Base-by-base conservation (phyloP, 257 asterid species). In the Forsythia suspensa region DNA sequence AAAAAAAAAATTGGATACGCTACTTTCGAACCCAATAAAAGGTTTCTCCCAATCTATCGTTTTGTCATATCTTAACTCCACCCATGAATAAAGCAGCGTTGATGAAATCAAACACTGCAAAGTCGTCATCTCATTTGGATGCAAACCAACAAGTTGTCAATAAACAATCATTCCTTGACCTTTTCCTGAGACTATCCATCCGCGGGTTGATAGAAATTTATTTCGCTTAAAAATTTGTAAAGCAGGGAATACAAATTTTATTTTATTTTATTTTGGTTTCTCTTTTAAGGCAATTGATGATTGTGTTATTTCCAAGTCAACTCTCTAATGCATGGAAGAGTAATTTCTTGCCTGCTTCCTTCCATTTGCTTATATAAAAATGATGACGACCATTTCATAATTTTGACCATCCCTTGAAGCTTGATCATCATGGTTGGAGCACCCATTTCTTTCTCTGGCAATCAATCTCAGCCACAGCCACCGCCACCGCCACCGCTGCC, bases 401-500 rank as follows among this genome's bases (percentile, higher is more conserved):
- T 8, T 72, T 76, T 44, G 55, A 78, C 61, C 15, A 59, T 43
- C 36, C 21, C 38, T 2, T 10, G 18, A 18, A 39, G n/a, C 80
- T 8, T 24, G 11, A n/a, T 21, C 80, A 57, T 79, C 78, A 87
- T 87, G 91, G 91, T 87, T 38, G 91, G 91, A 85, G 91, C 88
- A 12, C 91, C 91, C 0, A 70, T 84, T 70, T 81, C 86, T 39
- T 85, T 76, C 84, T 67, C 89, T 82, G 91, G 86, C 79, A 77
- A 85, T 72, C 91, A 84, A 39, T 65, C 85, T 15, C 87, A 79
- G 73, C 55, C 84, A 6, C 84, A 75, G 34, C 20, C 85, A 15
- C 68, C 65, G 9, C 2, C 34, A 29, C 34, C 34, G 34, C n/a
- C n/a, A n/a, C n/a, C n/a, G 40, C 70, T 1, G 39, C 18, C 7